phyloP scores from a whole-genome alignment of 768 basidiomycete genomes.

The Dioszegia crocea region DNA sequence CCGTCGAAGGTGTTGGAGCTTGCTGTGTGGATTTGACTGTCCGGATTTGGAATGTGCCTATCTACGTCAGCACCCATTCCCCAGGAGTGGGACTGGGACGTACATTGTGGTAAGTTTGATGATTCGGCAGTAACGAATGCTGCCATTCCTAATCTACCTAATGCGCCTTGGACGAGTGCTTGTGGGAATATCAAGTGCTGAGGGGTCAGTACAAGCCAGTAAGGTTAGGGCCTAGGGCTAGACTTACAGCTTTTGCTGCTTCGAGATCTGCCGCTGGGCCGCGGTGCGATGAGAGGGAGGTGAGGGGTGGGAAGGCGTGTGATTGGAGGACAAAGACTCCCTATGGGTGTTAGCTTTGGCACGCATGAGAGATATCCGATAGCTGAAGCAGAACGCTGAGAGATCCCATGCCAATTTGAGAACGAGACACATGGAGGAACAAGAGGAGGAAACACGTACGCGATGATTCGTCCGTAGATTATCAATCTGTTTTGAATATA shows the following conservation, averaged over 20 bases:
- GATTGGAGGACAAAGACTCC: conserved; percentile 93
- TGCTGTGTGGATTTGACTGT: conserved; percentile 30
- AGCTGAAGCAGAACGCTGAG: no score
- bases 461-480: conserved; percentile 92
- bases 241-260: conserved; percentile 65
- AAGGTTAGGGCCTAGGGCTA: background rate
- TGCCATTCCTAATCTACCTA: conserved; percentile 70
- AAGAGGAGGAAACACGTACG: conserved; percentile 54
- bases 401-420: no score
- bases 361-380: no score
- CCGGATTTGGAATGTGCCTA: conserved; percentile 45
- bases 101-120: conserved; percentile 79
- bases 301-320: conserved; percentile 78
- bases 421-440: no score
- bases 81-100: background rate
- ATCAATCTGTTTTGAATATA: conserved; percentile 93
- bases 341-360: conserved; percentile 51
- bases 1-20: background rate
- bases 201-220: background rate
- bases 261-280: conserved; percentile 69
- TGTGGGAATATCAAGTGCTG: conserved; percentile 78
- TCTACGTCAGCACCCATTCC: background rate
- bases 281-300: conserved; percentile 74
- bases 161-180: conserved; percentile 77
- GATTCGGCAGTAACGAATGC: conserved; percentile 75